Percentiles rank a stretch among this genome's conserved stretches.
phyloP scores from a whole-genome alignment of 306 rosid species.

The Inga laurina region DNA sequence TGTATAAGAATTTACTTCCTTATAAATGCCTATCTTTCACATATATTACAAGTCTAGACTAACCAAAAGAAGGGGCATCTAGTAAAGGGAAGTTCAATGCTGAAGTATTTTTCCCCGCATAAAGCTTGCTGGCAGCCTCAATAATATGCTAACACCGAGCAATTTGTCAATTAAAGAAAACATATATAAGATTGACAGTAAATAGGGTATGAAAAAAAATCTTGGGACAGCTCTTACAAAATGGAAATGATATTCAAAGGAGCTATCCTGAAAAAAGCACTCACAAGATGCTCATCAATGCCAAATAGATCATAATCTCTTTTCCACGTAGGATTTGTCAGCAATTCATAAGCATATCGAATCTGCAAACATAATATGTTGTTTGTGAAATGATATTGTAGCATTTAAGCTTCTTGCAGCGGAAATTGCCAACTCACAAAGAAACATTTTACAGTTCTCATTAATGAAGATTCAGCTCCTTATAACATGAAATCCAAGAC shows the following conservation, averaged over 20 bases:
- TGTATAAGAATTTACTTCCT: constrained; percentile 10
- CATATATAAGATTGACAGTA: constrained; percentile 7
- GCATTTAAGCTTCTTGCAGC: constrained; percentile 4
- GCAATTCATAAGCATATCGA: constrained; percentile 91
- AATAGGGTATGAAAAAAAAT: neutral
- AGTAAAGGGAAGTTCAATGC: constrained; percentile 63
- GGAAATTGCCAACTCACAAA: constrained; percentile 5
- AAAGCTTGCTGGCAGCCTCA: constrained; percentile 60
- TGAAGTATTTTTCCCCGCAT: constrained; percentile 59
- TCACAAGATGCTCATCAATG: constrained; percentile 78
- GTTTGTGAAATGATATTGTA: constrained; percentile 12
- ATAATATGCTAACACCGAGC: constrained; percentile 58
- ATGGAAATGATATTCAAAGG: neutral
- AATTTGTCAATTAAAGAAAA: constrained; percentile 29
- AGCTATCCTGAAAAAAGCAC: constrained; percentile 37
- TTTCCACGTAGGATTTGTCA: constrained; percentile 78
- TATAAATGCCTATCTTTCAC: neutral
- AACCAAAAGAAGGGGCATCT: constrained; percentile 57
- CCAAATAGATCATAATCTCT: constrained; percentile 81
- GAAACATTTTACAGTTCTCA: constrained; percentile 9
- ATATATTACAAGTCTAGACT: constrained; percentile 38
- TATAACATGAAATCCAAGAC: constrained; percentile 16
- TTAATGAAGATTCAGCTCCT: constrained; percentile 5
- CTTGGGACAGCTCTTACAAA: constrained; percentile 13
- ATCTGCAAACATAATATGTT: constrained; percentile 46